Conservation (phyloP, 164 flowering plant species). For the Vitis labrusca region DNA sequence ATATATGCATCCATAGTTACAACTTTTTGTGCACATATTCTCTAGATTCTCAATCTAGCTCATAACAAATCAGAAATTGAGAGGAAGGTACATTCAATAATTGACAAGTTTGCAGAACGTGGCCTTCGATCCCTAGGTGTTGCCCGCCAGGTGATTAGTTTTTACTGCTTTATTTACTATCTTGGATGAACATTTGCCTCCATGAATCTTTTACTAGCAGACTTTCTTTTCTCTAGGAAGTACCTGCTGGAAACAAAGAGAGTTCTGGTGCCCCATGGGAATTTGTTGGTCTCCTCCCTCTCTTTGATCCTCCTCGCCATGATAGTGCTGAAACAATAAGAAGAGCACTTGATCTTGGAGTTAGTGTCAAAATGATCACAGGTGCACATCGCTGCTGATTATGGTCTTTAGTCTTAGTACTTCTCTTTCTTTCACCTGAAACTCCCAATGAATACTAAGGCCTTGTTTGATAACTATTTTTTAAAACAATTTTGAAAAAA, state of each 20-base stretch:
- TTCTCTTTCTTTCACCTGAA: neutral
- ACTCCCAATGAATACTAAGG: neutral
- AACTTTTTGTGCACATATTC: neutral
- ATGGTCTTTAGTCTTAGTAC: neutral
- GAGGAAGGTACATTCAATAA: conserved; percentile 43
- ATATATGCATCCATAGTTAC: neutral
- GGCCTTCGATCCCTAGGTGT: conserved; percentile 67
- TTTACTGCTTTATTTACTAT: neutral
- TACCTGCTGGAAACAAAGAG: conserved; percentile 52
- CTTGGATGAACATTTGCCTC: no score
- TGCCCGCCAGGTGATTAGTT: conserved; percentile 51
- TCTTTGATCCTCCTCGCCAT: conserved; percentile 77
- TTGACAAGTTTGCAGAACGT: conserved; percentile 69
- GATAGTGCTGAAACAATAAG: conserved; percentile 73
- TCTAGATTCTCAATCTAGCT: conserved; percentile 53
- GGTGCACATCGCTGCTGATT: conserved; percentile 26
- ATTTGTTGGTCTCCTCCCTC: conserved; percentile 67
- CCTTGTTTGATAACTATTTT: neutral
- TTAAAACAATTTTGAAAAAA: no score
- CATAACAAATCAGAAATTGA: conserved; percentile 46
- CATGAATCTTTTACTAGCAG: no score
- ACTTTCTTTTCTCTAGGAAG: conserved; percentile 36
- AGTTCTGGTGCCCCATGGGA: conserved; percentile 73
- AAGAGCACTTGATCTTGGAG: conserved; percentile 68
- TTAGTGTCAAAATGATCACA: conserved; percentile 73